These are phyloP conservation scores for Aspergillus costaricaensis DNA, from an alignment of 2,329 filamentous ascomycete genomes.

Conservation along the genomic window DNA sequence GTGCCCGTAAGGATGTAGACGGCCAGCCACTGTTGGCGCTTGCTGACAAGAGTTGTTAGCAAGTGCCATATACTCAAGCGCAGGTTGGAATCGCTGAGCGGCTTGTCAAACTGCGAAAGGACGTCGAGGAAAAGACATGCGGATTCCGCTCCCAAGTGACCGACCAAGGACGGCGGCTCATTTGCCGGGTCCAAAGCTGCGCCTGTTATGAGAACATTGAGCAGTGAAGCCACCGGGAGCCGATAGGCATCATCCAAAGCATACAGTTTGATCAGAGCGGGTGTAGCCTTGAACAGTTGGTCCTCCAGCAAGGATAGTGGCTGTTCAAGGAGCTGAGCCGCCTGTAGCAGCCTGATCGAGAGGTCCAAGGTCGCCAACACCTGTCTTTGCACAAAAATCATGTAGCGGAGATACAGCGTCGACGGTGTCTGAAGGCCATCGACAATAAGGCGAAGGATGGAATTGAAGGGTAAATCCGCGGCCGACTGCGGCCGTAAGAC, in stretches of 20 bases:
- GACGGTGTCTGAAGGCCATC: constrained; percentile 61
- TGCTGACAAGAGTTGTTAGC: constrained; percentile 80
- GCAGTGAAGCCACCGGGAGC: constrained; percentile 65
- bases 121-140: constrained; percentile 82
- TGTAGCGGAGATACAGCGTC: constrained; percentile 62
- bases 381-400: constrained; percentile 61
- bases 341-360: constrained; percentile 68
- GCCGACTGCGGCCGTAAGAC: constrained; percentile 72
- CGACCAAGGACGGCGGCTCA: constrained; percentile 93
- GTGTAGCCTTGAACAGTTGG: constrained; percentile 78
- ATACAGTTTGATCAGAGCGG: constrained; percentile 74
- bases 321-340: constrained; percentile 64
- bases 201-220: constrained; percentile 72
- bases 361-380: constrained; percentile 66
- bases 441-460: constrained; percentile 71
- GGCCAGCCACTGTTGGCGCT: constrained; percentile 93
- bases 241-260: constrained; percentile 68
- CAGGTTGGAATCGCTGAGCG: constrained; percentile 66
- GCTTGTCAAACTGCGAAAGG: constrained; percentile 74
- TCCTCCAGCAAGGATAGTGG: constrained; percentile 69
- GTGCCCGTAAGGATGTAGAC: constrained; percentile 88
- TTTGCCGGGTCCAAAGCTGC: constrained; percentile 62
- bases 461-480: constrained; percentile 73
- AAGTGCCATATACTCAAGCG: constrained; percentile 78
- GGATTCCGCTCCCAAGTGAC: constrained; percentile 78